Evolutionary conservation across 1,284 basidiomycete genomes (phyloP).

Genomic region (Stygiomarasmius scandens): DNA sequence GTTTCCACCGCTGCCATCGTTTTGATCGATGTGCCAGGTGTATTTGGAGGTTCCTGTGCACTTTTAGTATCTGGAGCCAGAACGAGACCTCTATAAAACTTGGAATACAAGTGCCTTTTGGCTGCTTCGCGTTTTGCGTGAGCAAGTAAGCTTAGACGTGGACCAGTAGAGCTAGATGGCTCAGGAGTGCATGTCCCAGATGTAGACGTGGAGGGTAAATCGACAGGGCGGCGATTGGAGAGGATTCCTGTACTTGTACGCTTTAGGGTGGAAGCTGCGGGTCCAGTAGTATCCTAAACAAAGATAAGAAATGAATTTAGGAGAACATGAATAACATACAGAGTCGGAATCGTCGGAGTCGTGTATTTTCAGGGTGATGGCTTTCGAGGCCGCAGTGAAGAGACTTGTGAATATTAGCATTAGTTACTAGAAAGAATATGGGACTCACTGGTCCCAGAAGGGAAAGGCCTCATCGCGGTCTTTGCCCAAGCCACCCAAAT

Average conservation of each 20-base stretch:
- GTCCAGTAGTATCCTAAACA: slow-evolving; percentile 27
- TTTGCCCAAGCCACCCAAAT: slow-evolving; percentile 81
- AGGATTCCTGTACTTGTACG: slow-evolving; percentile 78
- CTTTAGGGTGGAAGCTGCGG: slow-evolving; percentile 36
- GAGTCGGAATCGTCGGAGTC: slow-evolving; percentile 37
- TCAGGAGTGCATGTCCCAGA: slow-evolving; percentile 54
- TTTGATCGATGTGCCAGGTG: too few relatives aligned
- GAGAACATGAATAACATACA: not conserved
- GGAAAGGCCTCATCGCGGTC: slow-evolving; percentile 92
- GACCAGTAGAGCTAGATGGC: slow-evolving; percentile 27
- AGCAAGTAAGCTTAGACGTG: slow-evolving; percentile 58
- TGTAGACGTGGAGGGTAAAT: slow-evolving; percentile 47
- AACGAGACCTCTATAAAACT: slow-evolving; percentile 78
- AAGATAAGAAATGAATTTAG: not conserved
- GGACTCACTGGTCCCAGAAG: slow-evolving; percentile 92
- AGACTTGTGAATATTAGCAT: slow-evolving; percentile 48
- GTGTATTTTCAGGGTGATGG: slow-evolving; percentile 73
- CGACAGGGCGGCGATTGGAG: slow-evolving; percentile 66
- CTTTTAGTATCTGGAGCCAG: slow-evolving; percentile 45
- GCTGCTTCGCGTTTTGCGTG: slow-evolving; percentile 80
- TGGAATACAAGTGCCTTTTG: slow-evolving; percentile 71
- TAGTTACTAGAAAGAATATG: not conserved
- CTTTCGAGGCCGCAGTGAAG: slow-evolving; percentile 76
- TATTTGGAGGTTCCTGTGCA: not conserved
- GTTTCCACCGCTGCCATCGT: too few relatives aligned